These are phyloP conservation scores for Solanum lycopersicoides DNA, from an alignment of 257 asterid genomes.

Conservation along the genomic window DNA sequence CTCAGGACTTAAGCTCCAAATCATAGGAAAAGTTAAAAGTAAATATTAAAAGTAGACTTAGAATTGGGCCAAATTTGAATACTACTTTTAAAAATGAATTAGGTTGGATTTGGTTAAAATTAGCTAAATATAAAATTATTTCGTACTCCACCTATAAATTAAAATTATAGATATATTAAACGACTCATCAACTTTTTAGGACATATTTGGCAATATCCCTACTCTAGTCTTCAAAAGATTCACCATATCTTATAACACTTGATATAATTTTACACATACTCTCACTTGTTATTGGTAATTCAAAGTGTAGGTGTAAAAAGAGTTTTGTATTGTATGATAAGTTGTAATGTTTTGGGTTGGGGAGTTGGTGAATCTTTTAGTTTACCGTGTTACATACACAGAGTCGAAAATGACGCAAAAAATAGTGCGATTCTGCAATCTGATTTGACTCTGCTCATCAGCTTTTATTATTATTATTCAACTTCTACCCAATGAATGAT, in stretches of 20 bases:
- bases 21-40: background rate
- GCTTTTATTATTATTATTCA: background rate
- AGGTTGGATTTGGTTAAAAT: too few relatives aligned
- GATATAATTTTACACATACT: background rate
- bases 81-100: background rate
- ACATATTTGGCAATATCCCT: background rate
- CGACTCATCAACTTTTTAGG: background rate
- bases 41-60: background rate
- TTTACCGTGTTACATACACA: background rate
- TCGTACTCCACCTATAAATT: background rate
- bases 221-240: background rate
- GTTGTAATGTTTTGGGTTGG: background rate
- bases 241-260: background rate
- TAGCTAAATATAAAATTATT: too few relatives aligned
- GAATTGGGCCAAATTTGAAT: background rate
- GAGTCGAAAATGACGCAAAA: constrained; percentile 5
- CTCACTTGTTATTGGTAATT: background rate
- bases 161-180: background rate
- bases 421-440: background rate
- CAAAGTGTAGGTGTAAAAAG: background rate
- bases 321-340: background rate
- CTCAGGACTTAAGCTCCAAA: background rate
- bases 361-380: background rate
- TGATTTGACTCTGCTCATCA: constrained; percentile 6
- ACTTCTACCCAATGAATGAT: background rate